Conservation (phyloP, 1,284 basidiomycete species). For the Ceraceosorus guamensis region DNA sequence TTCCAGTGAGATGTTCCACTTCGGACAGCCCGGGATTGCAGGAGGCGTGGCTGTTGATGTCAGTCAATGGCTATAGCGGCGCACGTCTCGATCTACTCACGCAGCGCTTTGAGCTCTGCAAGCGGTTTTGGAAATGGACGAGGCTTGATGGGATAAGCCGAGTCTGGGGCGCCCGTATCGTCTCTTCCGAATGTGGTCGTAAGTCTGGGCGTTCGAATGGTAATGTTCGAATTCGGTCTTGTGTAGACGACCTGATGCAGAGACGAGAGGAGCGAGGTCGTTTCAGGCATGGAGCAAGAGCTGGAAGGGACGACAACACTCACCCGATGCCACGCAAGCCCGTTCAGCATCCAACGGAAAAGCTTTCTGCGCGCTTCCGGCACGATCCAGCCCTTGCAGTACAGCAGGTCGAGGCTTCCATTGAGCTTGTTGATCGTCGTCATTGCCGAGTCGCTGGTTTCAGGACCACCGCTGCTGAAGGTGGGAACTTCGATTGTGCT, state of each 20-base stretch:
- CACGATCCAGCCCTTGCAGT: slow-evolving; percentile 10
- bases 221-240: slow-evolving; percentile 2
- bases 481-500: background rate
- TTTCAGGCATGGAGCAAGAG: too few relatives aligned
- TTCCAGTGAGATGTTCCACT: slow-evolving; percentile 44
- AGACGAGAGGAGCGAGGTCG: too few relatives aligned
- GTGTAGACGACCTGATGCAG: slow-evolving; percentile 10
- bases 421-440: slow-evolving; percentile 7
- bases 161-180: slow-evolving; percentile 9
- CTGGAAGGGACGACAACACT: too few relatives aligned
- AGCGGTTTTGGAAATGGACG: slow-evolving; percentile 10
- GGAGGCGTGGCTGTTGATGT: too few relatives aligned
- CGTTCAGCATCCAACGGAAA: slow-evolving; percentile 9
- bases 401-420: slow-evolving; percentile 15
- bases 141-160: slow-evolving; percentile 7
- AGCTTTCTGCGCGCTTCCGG: slow-evolving; percentile 5
- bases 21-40: too few relatives aligned
- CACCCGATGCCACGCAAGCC: slow-evolving; percentile 16
- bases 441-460: background rate
- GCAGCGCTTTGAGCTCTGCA: background rate
- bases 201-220: slow-evolving; percentile 15
- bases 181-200: slow-evolving; percentile 19
- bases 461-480: background rate
- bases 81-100: too few relatives aligned
- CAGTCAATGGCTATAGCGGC: too few relatives aligned